Base-by-base conservation (phyloP, 306 rosid species). In the Lathyrus aphaca region DNA sequence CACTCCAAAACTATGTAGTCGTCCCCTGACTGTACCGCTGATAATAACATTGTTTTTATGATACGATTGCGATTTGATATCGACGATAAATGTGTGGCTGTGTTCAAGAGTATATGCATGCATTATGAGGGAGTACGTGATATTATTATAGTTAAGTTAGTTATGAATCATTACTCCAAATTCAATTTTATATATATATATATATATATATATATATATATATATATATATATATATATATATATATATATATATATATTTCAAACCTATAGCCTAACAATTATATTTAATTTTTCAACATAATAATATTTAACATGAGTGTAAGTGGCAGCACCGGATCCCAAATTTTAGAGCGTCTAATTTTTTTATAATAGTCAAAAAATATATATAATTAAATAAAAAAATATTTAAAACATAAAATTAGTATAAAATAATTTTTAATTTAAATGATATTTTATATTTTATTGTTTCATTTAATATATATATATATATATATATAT, bases 61-160 rank as follows among this genome's bases (percentile, higher is more conserved):
- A 54, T 10, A 17, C 5, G 27, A 50, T 17, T 50, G 8, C 5
- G 56, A 50, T 17, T 17, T 17, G 56, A 50, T 27, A 17, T 50
- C 5, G 10, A 25, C 6, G 14, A 5, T 10, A 50, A 54, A 54
- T 23, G 16, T 27, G 62, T 56, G 62, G 62, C 19, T 56, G 18
- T 13, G 39, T 56, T 27, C 12, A 56, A 56, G 30, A 56, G 19
- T 56, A 56, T 56, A 56, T 56, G 62, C 62, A 56, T 56, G 62
- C 39, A 56, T 56, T 56, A 56, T 55, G 18, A 56, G 2, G 6
- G 0, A 4, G 62, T 56, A 56, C 62, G 62, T 56, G 18, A 27
- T 27, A 6, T 51, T 19, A 1, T 21, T 11, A 4, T 53, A 53
- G 59, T 53, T 51, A 51, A 19, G 6, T 51, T 11, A 54, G 35